Evolutionary conservation across 1,284 basidiomycete genomes (phyloP), one percentile per base, ranked within the genome.

Genomic region (Puccinia novopanici): DNA sequence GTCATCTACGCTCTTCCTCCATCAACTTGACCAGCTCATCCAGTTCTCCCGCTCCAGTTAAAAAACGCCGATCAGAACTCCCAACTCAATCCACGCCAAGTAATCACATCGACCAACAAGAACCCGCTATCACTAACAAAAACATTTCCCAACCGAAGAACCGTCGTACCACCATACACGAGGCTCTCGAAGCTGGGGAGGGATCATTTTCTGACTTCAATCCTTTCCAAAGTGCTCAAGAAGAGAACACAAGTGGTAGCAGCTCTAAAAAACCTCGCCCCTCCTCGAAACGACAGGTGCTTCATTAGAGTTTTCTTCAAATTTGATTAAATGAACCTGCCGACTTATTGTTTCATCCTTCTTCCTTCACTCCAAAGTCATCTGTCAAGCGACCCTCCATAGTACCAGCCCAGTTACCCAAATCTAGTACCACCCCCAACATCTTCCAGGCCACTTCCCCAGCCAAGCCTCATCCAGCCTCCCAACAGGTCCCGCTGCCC

Each of bases 141-240:
- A 72, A 61, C 37, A 70, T 37, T 17, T 42, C 65, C 13, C 71
- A 61, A 71, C 68, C 76, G 5, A 79, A 79, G 50, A 71, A 79
- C 42, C 50, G 76, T 19, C 27, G 76, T 9, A 71, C 55, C 19
- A 79, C 76, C 10, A 22, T 79, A 10, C 68, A 79, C 45, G 76
- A 79, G 50, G 76, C 67, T 30, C 42, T 79, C n/a, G 76, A 79
- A 50, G 48, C 76, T 45, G 67, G 72, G 22, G 86, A 86, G 54
- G 84, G 84, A 65, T 86, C 86, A 4, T 89, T 88, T 82, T 88
- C 87, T 22, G 87, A 88, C 81, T 87, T 84, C 83, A 89, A 89
- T 83, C 88, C 88, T 0, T 89, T 89, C 83, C 89, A 89, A 82
- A 87, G 86, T 40, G 87, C 87, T 24, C 86, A 86, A 55, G 87